Base-by-base conservation (phyloP, 306 rosid genomes). In the Bauhinia variegata region DNA sequence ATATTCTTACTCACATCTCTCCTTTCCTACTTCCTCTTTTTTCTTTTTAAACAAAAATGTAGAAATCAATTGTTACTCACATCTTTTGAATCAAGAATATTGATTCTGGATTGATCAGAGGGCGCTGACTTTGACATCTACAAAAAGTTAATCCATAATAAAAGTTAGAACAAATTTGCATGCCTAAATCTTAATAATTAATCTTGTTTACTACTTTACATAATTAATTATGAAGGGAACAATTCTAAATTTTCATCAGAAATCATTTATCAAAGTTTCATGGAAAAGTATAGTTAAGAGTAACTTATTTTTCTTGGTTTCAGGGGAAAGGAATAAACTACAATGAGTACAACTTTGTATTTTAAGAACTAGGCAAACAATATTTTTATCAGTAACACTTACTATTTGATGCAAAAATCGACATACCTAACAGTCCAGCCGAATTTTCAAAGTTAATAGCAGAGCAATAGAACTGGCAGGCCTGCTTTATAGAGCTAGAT, bases 121-220 rank as follows among this genome's bases (percentile, higher is more conserved):
- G 96, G 91, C 10, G 98, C 87, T 52, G 98, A 93, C 82, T 93
- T 93, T 65, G 98, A 93, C 98, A 93, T 93, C 98, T 92, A 77
- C 37, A 72, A 81, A 23, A 15, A 72, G 73, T 53, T 78, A 79
- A 72, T 44, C 64, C 68, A 56, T 7, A 69, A 56, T 42, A 73
- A 56, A 72, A 41, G 66, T 70, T 74, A 82, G 63, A 58, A 38
- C 36, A 67, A 57, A 15, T 8, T 62, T 41, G 64, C 10, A 60
- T 16, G 16, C 34, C 44, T 51, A 63, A 68, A 76, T 28, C 39
- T 50, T 41, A 68, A 52, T 37, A 33, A 42, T 19, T 15, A 51
- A 68, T 15, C 63, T 28, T 38, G 11, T 8, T 47, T 51, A 6
- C 38, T 41, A 53, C 5, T 15, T 12, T 36, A 19, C 33, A 64